phyloP scores from a whole-genome alignment of 163 green algal genomes.

The Smithsoniella earleae region DNA sequence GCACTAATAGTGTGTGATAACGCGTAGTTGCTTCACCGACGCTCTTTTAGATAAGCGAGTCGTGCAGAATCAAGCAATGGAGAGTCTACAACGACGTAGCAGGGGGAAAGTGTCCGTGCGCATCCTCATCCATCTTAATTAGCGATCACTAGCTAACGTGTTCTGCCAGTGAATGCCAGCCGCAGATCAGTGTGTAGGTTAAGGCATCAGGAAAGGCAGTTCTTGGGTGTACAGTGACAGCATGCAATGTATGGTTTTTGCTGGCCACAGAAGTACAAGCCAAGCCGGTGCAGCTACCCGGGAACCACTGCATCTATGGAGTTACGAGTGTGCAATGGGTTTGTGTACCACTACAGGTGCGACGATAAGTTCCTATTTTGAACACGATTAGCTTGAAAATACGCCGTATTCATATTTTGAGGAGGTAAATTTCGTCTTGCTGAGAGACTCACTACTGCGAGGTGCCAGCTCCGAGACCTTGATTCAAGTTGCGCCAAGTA shows the following conservation, averaged over 20 bases:
- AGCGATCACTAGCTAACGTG: neutral
- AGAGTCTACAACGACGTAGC: conserved; percentile 24
- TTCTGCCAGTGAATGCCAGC: neutral
- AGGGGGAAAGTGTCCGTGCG: neutral
- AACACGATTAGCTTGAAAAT: neutral
- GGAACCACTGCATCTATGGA: conserved; percentile 51
- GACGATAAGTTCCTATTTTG: neutral
- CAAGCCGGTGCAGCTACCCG: conserved; percentile 45
- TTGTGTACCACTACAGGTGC: conserved; percentile 48
- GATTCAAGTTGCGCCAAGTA: too few relatives aligned
- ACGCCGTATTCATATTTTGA: neutral
- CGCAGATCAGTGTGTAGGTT: conserved; percentile 35
- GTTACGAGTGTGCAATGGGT: conserved; percentile 47
- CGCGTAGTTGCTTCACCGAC: neutral
- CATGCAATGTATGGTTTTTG: conserved; percentile 43
- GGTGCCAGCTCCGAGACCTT: too few relatives aligned
- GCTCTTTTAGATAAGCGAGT: neutral
- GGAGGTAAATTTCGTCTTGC: neutral
- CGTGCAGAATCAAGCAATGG: conserved; percentile 33
- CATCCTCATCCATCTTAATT: neutral
- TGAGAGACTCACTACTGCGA: too few relatives aligned
- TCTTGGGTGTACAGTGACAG: conserved; percentile 51
- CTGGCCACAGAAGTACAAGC: conserved; percentile 50
- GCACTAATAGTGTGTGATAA: neutral
- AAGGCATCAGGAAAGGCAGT: conserved; percentile 45